Percentiles rank a stretch among this genome's conserved stretches.
Conservation (phyloP, 352 stramenopile genomes). For the Thalassiosira ordinaria region DNA sequence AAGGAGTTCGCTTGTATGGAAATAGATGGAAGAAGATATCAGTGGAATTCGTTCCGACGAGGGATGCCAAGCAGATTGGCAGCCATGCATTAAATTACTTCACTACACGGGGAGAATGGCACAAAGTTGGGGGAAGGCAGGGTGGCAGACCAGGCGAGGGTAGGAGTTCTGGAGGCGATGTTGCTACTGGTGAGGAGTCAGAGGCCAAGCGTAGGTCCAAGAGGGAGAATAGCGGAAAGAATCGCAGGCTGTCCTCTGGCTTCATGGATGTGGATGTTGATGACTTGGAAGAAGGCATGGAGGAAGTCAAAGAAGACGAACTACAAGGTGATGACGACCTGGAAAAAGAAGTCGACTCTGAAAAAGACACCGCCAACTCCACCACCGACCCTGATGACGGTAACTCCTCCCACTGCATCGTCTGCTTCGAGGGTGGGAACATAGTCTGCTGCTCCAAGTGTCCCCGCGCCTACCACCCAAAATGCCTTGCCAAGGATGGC, state of each 20-base stretch:
- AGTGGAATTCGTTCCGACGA: constrained; percentile 38
- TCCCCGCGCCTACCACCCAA: constrained; percentile 45
- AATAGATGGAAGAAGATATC: constrained; percentile 55
- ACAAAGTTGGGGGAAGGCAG: constrained; percentile 9
- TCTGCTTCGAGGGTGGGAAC: constrained; percentile 42
- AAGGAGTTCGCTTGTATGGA: constrained; percentile 35
- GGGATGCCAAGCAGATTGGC: constrained; percentile 56
- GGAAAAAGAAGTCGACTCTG: constrained; percentile 2
- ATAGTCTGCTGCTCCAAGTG: constrained; percentile 51
- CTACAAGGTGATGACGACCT: neutral
- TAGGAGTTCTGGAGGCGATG: too few relatives aligned
- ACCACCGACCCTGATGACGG: constrained; percentile 35
- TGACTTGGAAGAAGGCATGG: too few relatives aligned
- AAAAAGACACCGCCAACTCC: neutral
- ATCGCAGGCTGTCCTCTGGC: neutral
- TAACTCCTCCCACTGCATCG: constrained; percentile 56
- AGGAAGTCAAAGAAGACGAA: constrained; percentile 1
- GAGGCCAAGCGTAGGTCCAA: too few relatives aligned
- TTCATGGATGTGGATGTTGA: constrained; percentile 6
- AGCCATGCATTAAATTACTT: constrained; percentile 52
- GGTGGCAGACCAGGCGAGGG: neutral
- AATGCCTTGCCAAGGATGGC: constrained; percentile 45
- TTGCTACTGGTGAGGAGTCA: too few relatives aligned
- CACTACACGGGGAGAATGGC: constrained; percentile 33
- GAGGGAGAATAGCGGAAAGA: neutral